Evolutionary conservation across 2,329 filamentous ascomycete species (phyloP), one percentile per base, ranked within the genome.

Genomic region (Aspergillus nomiae): DNA sequence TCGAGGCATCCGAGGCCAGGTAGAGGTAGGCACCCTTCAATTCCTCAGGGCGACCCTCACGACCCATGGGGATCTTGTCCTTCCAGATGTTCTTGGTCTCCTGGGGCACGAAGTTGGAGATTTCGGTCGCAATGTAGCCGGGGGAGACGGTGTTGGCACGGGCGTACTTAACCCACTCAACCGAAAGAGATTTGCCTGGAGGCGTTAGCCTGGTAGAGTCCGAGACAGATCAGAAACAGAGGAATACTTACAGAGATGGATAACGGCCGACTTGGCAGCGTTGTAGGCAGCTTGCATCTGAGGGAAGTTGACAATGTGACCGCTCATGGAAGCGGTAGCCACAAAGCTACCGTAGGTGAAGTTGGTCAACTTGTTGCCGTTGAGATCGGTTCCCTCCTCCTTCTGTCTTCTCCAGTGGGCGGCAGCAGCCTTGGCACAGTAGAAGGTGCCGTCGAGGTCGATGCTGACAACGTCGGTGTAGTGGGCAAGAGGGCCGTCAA

Each of bases 11-110:
- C 16, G 89, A 92, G 21, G 91, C 90, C 61, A 96, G 82, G 78
- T 93, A 95, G 55, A 96, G 79, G 76, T 91, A 96, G 21, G 90
- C 90, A 24, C 91, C 92, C 81, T 94, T 94, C 70, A 96, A 83
- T 81, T 96, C 92, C 64, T 87, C 85, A 3, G 87, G 82, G 67
- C 88, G 83, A 11, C 90, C 92, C 73, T 93, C 89, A 67, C 92
- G 75, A 80, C 87, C 90, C 88, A 95, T 90, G 11, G 91, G 91
- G 46, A 90, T 94, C 84, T 91, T 94, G 72, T 88, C 87, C 74
- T 87, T 88, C 89, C 91, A 94, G 63, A 90, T 83, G 51, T 85
- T 82, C 84, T 92, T 91, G 4, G 86, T 89, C 69, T 91, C 89
- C 10, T 82, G 72, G 0, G 86, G 81, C 11, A 87, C 83, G 73